phyloP scores from a whole-genome alignment of 176 grass and related monocot genomes.

The Oryza glaberrima region DNA sequence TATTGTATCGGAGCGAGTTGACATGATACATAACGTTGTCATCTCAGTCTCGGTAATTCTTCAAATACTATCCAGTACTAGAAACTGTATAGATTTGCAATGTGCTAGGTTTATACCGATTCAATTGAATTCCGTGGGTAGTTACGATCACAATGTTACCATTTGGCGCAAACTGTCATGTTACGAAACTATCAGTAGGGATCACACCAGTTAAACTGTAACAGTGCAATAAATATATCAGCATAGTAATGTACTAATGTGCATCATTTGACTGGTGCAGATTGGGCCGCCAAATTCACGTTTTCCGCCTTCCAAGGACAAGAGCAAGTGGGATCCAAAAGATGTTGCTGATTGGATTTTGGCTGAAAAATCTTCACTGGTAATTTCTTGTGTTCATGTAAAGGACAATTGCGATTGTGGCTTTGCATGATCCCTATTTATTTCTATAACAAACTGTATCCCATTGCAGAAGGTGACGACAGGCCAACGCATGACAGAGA shows the following conservation, averaged over 20 bases:
- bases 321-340: conserved; percentile 77
- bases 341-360: conserved; percentile 97
- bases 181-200: neutral
- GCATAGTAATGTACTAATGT: neutral
- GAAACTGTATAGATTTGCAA: neutral
- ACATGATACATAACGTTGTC: conserved; percentile 90
- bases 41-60: conserved; percentile 91
- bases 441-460: conserved; percentile 8
- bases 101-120: neutral
- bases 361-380: conserved; percentile 83
- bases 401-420: neutral
- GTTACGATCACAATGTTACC: conserved; percentile 13
- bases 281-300: conserved; percentile 83
- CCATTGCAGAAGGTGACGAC: conserved; percentile 73
- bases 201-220: neutral
- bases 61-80: conserved; percentile 37
- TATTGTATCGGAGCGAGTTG: conserved; percentile 91
- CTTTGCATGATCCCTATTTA: conserved; percentile 19
- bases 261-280: conserved; percentile 46
- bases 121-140: neutral
- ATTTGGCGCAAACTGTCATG: neutral
- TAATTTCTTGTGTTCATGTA: conserved; percentile 40
- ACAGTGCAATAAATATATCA: neutral
- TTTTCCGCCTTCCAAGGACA: conserved; percentile 78
- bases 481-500: conserved; percentile 79